Conservation (phyloP, 2,329 filamentous ascomycete species). For the Leptosphaerulina australis region DNA sequence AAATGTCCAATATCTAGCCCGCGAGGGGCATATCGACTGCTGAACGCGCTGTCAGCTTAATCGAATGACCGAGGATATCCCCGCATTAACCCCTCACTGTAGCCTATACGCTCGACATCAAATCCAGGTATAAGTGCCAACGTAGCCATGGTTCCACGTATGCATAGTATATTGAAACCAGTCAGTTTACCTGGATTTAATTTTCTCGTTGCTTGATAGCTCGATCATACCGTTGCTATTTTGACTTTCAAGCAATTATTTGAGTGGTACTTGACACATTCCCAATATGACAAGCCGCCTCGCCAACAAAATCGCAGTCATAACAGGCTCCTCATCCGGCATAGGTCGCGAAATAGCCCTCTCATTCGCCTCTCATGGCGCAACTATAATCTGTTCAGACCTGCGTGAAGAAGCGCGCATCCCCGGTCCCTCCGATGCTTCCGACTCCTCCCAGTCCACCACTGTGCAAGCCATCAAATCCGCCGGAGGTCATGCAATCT, state of each 20-base stretch:
- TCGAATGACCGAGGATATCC: constrained; percentile 14
- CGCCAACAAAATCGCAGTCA: constrained; percentile 38
- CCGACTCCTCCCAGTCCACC: constrained; percentile 26
- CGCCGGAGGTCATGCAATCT: constrained; percentile 44
- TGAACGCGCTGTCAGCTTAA: too few species aligned
- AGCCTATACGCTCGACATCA: not conserved
- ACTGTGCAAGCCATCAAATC: constrained; percentile 41
- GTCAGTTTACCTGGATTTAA: too few species aligned
- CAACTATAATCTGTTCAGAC: constrained; percentile 42
- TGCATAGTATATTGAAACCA: too few species aligned
- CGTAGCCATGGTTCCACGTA: not conserved
- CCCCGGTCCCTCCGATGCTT: constrained; percentile 16
- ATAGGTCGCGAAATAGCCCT: constrained; percentile 46
- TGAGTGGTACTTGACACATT: not conserved
- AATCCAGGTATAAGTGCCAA: not conserved
- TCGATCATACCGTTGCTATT: too few species aligned
- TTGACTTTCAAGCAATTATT: not conserved
- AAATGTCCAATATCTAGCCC: too few species aligned
- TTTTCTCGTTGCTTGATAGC: too few species aligned
- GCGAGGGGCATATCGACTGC: too few species aligned
- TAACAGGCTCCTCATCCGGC: constrained; percentile 45
- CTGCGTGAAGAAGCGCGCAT: constrained; percentile 28
- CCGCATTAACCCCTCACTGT: constrained; percentile 16
- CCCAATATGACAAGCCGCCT: constrained; percentile 27
- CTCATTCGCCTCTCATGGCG: constrained; percentile 41